Evolutionary conservation across 768 basidiomycete species (phyloP).

Genomic region (Scleroderma bovista): DNA sequence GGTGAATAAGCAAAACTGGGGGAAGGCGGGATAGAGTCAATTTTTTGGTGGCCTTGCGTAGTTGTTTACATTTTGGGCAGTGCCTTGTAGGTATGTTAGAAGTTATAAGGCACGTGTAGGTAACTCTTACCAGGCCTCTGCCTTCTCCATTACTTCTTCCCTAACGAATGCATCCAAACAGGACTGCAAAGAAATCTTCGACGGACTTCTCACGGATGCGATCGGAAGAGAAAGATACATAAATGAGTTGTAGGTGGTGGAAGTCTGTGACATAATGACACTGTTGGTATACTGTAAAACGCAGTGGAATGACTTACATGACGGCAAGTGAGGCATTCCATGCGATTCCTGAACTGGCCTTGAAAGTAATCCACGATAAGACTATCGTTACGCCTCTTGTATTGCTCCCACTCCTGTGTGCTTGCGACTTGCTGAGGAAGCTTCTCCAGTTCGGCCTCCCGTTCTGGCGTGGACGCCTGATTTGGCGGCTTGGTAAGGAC

Average conservation of each 20-base stretch:
- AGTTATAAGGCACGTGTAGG: not conserved
- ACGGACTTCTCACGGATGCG: constrained; percentile 52
- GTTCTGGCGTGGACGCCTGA: constrained; percentile 61
- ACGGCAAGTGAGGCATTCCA: constrained; percentile 87
- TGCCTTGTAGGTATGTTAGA: constrained; percentile 51
- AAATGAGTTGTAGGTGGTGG: constrained; percentile 95
- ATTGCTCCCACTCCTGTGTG: constrained; percentile 89
- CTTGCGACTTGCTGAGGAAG: constrained; percentile 84
- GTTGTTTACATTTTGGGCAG: constrained; percentile 88
- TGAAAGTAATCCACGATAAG: constrained; percentile 97
- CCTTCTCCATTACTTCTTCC: constrained; percentile 85
- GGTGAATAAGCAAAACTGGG: constrained; percentile 85
- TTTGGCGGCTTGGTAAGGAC: constrained; percentile 62
- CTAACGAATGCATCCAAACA: constrained; percentile 90
- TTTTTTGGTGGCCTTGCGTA: constrained; percentile 80
- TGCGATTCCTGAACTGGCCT: constrained; percentile 87
- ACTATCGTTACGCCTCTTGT: constrained; percentile 86
- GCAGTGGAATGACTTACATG: constrained; percentile 46
- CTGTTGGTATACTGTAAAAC: constrained; percentile 8
- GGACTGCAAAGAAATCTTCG: constrained; percentile 63
- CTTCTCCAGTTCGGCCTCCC: constrained; percentile 85
- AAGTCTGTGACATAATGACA: constrained; percentile 54
- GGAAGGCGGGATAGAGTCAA: constrained; percentile 90
- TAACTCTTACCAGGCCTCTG: constrained; percentile 79
- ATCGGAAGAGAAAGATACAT: constrained; percentile 93